Evolutionary conservation across 805 yeast genomes (phyloP).

Genomic region (Pichia cabralensis): DNA sequence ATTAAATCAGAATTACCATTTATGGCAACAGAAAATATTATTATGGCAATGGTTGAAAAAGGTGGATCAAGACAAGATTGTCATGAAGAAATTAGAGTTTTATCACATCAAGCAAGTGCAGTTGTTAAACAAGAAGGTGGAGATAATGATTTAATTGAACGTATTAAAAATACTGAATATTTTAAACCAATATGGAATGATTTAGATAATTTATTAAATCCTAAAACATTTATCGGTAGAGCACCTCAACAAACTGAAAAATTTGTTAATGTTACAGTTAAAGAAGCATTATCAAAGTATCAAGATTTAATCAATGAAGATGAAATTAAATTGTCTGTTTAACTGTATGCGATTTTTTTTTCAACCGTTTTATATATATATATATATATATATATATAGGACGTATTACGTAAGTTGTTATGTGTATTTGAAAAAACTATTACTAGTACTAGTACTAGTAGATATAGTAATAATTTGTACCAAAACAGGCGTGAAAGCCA

Average conservation of each 20-base stretch:
- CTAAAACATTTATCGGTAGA: conserved; percentile 93
- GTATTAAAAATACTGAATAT: conserved; percentile 67
- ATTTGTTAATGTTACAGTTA: conserved; percentile 78
- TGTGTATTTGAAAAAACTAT: no score
- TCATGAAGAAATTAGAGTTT: conserved; percentile 93
- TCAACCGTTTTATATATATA: no score
- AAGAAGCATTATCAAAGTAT: conserved; percentile 67
- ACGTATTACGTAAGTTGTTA: no score
- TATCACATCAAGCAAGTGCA: conserved; percentile 94
- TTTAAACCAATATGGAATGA: conserved; percentile 85
- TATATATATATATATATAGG: no score
- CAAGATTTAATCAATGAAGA: conserved; percentile 48
- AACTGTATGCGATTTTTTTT: no score
- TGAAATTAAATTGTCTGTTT: conserved; percentile 74
- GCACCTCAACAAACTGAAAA: conserved; percentile 97
- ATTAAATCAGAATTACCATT: conserved; percentile 91
- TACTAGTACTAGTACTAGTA: no score
- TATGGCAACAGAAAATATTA: conserved; percentile 98
- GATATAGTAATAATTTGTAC: no score
- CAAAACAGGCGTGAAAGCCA: no score
- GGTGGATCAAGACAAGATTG: conserved; percentile 98
- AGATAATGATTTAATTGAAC: conserved; percentile 90
- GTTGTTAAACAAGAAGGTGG: conserved; percentile 98
- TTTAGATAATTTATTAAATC: conserved; percentile 73
- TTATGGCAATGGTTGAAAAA: conserved; percentile 98